phyloP scores from a whole-genome alignment of 1,284 basidiomycete genomes.

The Cryptococcus sp. region DNA sequence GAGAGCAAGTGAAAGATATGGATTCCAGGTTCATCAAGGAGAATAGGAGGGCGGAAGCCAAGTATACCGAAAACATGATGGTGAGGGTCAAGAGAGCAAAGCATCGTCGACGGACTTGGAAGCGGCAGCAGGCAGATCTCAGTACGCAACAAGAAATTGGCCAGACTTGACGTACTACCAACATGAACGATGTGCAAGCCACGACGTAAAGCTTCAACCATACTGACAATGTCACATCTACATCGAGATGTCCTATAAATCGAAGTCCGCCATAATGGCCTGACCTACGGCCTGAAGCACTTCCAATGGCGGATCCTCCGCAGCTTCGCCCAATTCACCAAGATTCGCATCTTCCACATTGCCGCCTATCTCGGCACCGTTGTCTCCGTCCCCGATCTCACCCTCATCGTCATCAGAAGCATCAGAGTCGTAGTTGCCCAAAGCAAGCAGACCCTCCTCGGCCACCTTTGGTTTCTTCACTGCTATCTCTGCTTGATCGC shows the following conservation, averaged over 20 bases:
- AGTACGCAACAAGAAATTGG: not conserved
- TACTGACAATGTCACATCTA: not conserved
- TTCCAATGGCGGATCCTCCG: slow-evolving; percentile 11
- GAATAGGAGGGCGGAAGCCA: slow-evolving; percentile 14
- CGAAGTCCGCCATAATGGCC: slow-evolving; percentile 26
- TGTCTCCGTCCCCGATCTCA: slow-evolving; percentile 1
- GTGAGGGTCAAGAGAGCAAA: slow-evolving; percentile 20
- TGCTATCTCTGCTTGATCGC: slow-evolving; percentile 56
- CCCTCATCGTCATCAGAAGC: slow-evolving; percentile 36
- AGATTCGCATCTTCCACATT: slow-evolving; percentile 14
- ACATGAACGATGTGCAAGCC: not conserved
- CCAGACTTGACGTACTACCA: too few species aligned
- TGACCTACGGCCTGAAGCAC: slow-evolving; percentile 18
- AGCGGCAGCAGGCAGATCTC: slow-evolving; percentile 1
- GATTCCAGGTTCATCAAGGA: slow-evolving; percentile 21
- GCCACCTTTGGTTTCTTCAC: slow-evolving; percentile 33
- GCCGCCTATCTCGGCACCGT: not conserved
- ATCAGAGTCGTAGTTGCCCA: slow-evolving; percentile 30
- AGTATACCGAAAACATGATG: slow-evolving; percentile 16
- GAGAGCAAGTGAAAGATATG: slow-evolving; percentile 19
- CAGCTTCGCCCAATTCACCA: not conserved
- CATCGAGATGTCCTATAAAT: slow-evolving; percentile 1
- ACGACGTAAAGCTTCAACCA: not conserved
- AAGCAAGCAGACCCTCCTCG: slow-evolving; percentile 46
- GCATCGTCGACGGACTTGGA: slow-evolving; percentile 9